These are phyloP conservation scores for Stagonosporopsis cucurbitacearum DNA, from an alignment of 2,329 filamentous ascomycete genomes.

Conservation along the genomic window DNA sequence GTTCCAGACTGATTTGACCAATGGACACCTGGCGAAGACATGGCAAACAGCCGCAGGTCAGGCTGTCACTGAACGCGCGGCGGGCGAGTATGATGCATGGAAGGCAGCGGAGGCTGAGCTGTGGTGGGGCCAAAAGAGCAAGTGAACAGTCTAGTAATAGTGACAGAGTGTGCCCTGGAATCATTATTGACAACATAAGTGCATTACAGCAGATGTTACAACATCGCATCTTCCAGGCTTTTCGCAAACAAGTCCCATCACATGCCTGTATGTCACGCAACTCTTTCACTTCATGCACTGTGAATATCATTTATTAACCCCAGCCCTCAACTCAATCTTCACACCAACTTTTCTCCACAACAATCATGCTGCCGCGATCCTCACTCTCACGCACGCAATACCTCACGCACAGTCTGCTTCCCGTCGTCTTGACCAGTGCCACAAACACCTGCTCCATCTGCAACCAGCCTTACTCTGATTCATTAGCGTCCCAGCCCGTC, in stretches of 20 bases:
- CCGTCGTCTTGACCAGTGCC: constrained; percentile 9
- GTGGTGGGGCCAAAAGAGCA: constrained; percentile 64
- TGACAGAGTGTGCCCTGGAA: too few species aligned
- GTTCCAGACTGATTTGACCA: constrained; percentile 62
- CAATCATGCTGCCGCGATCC: neutral
- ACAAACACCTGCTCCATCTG: constrained; percentile 17
- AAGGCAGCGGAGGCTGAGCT: constrained; percentile 62
- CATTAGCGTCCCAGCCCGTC: neutral
- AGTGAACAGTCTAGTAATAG: constrained; percentile 40
- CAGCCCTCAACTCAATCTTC: neutral
- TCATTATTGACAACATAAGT: too few species aligned
- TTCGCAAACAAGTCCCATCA: constrained; percentile 11
- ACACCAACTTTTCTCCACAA: neutral
- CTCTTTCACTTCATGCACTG: neutral
- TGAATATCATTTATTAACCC: neutral
- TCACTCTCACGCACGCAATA: neutral
- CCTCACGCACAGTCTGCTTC: neutral
- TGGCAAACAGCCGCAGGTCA: constrained; percentile 63
- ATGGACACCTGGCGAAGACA: constrained; percentile 62
- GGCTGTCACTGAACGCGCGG: constrained; percentile 59
- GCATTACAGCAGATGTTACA: neutral
- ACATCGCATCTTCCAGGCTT: neutral
- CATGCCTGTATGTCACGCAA: neutral
- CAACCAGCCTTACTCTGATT: constrained; percentile 1
- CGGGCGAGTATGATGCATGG: constrained; percentile 64